phyloP scores from a whole-genome alignment of 257 asterid species.

The Capsicum chinense region DNA sequence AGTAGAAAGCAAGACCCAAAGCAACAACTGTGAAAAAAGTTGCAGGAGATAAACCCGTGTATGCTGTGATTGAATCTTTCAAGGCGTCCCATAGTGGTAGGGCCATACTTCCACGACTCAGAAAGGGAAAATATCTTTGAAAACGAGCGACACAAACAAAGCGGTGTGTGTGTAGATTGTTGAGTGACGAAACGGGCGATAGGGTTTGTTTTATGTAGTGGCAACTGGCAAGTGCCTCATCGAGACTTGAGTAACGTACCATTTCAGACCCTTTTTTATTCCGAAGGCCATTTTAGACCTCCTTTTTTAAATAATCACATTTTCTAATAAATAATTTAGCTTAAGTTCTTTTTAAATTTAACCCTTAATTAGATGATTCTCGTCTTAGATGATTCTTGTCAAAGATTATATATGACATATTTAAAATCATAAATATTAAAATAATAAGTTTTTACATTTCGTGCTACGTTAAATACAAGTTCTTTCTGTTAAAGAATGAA shows the following conservation, averaged over 20 bases:
- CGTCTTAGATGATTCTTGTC: too few species aligned
- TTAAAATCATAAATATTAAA: not conserved
- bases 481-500: too few species aligned
- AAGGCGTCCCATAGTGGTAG: slow-evolving; percentile 32
- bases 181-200: not conserved
- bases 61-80: slow-evolving; percentile 36
- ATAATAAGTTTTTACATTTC: not conserved
- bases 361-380: too few species aligned
- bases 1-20: slow-evolving; percentile 31
- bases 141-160: slow-evolving; percentile 5
- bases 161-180: not conserved
- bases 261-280: not conserved
- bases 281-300: not conserved
- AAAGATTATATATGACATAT: not conserved
- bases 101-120: slow-evolving; percentile 27
- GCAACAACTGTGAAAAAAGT: slow-evolving; percentile 35
- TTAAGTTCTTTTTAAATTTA: not conserved
- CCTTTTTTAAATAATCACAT: not conserved
- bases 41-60: slow-evolving; percentile 37
- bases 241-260: not conserved
- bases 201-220: slow-evolving; percentile 19
- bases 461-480: not conserved
- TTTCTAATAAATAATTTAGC: not conserved
- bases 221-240: not conserved
- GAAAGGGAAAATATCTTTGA: not conserved